These are phyloP conservation scores for Arachnomyces sp. DNA, from an alignment of 2,329 filamentous ascomycete species.

Conservation along the genomic window DNA sequence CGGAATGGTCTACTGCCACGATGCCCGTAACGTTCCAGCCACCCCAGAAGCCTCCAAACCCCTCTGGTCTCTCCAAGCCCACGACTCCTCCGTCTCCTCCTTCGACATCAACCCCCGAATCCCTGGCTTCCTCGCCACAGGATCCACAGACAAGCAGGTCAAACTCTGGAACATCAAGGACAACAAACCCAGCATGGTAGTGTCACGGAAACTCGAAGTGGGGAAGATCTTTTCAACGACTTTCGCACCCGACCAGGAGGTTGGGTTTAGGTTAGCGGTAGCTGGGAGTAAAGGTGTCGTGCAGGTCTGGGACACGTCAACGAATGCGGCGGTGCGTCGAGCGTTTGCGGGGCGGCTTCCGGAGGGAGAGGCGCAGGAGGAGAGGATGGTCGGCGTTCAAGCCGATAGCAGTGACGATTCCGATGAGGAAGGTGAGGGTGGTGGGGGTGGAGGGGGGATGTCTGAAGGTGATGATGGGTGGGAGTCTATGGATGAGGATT, in stretches of 20 bases:
- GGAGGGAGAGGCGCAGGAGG: slow-evolving; percentile 54
- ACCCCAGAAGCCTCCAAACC: slow-evolving; percentile 70
- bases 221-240: slow-evolving; percentile 88
- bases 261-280: slow-evolving; percentile 85
- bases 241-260: slow-evolving; percentile 84
- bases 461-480: slow-evolving; percentile 42
- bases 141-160: slow-evolving; percentile 87
- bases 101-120: slow-evolving; percentile 89
- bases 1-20: slow-evolving; percentile 87
- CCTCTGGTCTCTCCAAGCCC: slow-evolving; percentile 90
- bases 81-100: slow-evolving; percentile 82
- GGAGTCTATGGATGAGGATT: slow-evolving; percentile 51
- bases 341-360: slow-evolving; percentile 67
- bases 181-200: slow-evolving; percentile 79
- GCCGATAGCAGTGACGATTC: slow-evolving; percentile 59
- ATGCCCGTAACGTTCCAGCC: slow-evolving; percentile 67
- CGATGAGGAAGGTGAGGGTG: slow-evolving; percentile 52
- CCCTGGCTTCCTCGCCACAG: slow-evolving; percentile 87
- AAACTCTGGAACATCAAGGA: slow-evolving; percentile 92
- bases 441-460: slow-evolving; percentile 38
- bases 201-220: slow-evolving; percentile 83
- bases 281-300: slow-evolving; percentile 90
- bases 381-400: slow-evolving; percentile 69
- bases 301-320: slow-evolving; percentile 94
- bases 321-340: slow-evolving; percentile 76